Percentiles rank a stretch among this genome's conserved stretches.
Evolutionary conservation across 345 rosid species (phyloP).

Genomic region (Citrus medica): DNA sequence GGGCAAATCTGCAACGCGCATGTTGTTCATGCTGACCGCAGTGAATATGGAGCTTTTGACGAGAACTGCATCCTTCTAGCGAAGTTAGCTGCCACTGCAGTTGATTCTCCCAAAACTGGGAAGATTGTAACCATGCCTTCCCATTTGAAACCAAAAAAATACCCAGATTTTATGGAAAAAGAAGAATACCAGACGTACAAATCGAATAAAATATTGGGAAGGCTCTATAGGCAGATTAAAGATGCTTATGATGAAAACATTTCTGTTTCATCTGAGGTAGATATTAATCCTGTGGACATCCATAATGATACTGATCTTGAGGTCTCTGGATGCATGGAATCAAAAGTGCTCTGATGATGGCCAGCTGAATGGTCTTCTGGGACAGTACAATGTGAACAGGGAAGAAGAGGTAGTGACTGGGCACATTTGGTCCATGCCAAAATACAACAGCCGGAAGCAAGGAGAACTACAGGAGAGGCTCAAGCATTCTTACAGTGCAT

Average conservation of each 20-base stretch:
- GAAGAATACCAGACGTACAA: conserved; percentile 62
- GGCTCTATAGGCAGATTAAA: conserved; percentile 60
- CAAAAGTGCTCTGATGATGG: conserved; percentile 68
- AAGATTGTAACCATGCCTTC: conserved; percentile 63
- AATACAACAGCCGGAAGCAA: conserved; percentile 57
- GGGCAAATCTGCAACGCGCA: conserved; percentile 80
- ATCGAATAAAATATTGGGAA: conserved; percentile 72
- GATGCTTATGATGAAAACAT: conserved; percentile 51
- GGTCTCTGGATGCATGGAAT: conserved; percentile 70
- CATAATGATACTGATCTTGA: conserved; percentile 64
- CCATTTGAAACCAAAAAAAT: conserved; percentile 57
- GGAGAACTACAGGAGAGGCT: conserved; percentile 75
- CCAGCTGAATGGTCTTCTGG: conserved; percentile 70
- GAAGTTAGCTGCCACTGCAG: conserved; percentile 80
- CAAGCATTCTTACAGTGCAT: conserved; percentile 55
- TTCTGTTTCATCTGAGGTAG: conserved; percentile 34
- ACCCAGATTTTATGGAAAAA: conserved; percentile 94
- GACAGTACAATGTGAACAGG: conserved; percentile 68
- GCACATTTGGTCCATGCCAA: conserved; percentile 90
- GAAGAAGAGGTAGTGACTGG: conserved; percentile 92
- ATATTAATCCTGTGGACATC: conserved; percentile 34
- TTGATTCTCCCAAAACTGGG: conserved; percentile 94
- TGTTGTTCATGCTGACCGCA: conserved; percentile 80
- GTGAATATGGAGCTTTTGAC: conserved; percentile 67
- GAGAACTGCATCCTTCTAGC: conserved; percentile 65